phyloP scores from a whole-genome alignment of 2,329 filamentous ascomycete species.

The Colletotrichum sp. region DNA sequence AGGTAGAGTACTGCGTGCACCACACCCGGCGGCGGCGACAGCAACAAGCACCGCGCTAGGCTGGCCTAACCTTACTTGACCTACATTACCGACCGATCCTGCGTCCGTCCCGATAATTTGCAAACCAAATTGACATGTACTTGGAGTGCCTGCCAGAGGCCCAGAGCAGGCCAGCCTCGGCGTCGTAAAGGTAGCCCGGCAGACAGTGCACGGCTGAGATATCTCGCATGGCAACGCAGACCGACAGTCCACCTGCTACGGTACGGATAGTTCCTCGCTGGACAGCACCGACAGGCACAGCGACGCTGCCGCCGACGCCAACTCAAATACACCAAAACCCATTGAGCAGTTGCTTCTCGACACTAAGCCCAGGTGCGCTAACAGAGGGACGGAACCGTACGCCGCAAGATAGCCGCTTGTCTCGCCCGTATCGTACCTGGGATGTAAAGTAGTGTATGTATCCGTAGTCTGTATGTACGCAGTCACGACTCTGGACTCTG shows the following conservation, averaged over 20 bases:
- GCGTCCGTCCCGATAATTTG: constrained; percentile 4
- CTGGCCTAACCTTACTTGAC: constrained; percentile 7
- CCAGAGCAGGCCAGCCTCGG: neutral
- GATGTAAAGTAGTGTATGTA: neutral
- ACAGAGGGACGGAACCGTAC: neutral
- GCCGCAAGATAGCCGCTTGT: neutral
- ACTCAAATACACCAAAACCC: neutral
- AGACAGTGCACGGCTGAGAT: neutral
- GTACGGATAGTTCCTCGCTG: neutral
- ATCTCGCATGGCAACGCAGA: neutral
- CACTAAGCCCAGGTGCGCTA: neutral
- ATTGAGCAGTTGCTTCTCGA: neutral
- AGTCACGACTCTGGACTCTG: neutral
- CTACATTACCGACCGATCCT: constrained; percentile 12
- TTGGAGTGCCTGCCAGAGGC: neutral
- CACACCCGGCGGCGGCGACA: neutral
- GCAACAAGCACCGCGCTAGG: constrained; percentile 1
- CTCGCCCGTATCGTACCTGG: neutral
- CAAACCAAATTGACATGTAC: neutral
- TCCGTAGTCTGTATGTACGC: neutral
- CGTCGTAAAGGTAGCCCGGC: neutral
- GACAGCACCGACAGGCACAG: neutral
- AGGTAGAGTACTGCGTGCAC: neutral
- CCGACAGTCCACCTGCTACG: neutral
- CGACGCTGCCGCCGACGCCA: neutral